Conservation (phyloP, 176 grass and related monocot genomes). For the Pontederia crassipes region DNA sequence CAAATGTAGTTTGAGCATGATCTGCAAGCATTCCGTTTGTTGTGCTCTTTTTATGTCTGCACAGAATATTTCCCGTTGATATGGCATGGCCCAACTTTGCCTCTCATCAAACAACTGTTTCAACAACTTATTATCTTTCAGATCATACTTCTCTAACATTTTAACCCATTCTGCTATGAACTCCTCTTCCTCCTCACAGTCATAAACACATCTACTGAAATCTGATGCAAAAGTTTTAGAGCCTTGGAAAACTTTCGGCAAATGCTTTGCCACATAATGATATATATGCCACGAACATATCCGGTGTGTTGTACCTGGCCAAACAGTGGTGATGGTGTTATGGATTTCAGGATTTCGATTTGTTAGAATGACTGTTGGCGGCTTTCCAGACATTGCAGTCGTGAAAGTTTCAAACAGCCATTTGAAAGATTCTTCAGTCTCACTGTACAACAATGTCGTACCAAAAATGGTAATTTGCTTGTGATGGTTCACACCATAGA, state of each 20-base stretch:
- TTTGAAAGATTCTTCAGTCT: slow-evolving; percentile 3
- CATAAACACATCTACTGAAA: slow-evolving; percentile 7
- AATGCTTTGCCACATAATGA: neutral
- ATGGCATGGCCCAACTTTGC: slow-evolving; percentile 3
- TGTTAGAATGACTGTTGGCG: slow-evolving; percentile 10
- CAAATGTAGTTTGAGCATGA: slow-evolving; percentile 8
- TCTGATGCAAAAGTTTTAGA: slow-evolving; percentile 12
- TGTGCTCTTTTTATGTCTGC: slow-evolving; percentile 2
- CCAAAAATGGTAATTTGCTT: slow-evolving; percentile 17
- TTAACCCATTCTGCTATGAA: slow-evolving; percentile 8
- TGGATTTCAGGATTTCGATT: neutral
- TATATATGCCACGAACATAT: slow-evolving; percentile 14
- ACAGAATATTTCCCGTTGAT: slow-evolving; percentile 9
- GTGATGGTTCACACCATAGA: slow-evolving; percentile 12
- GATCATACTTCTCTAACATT: slow-evolving; percentile 19
- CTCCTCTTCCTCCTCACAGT: slow-evolving; percentile 15
- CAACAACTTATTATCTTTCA: slow-evolving; percentile 17
- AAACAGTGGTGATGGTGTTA: slow-evolving; percentile 2
- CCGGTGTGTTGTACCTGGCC: slow-evolving; percentile 1
- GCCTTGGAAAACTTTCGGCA: slow-evolving; percentile 14
- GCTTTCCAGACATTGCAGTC: slow-evolving; percentile 7
- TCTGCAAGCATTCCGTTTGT: slow-evolving; percentile 1
- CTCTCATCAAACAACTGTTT: slow-evolving; percentile 10
- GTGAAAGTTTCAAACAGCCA: slow-evolving; percentile 17
- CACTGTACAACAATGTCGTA: slow-evolving; percentile 7